A percentile compares a stretch with the other conserved stretches of the same genome.
These are phyloP conservation scores for Sechiopsis laciniata DNA, from an alignment of 306 rosid species.

Conservation along the genomic window DNA sequence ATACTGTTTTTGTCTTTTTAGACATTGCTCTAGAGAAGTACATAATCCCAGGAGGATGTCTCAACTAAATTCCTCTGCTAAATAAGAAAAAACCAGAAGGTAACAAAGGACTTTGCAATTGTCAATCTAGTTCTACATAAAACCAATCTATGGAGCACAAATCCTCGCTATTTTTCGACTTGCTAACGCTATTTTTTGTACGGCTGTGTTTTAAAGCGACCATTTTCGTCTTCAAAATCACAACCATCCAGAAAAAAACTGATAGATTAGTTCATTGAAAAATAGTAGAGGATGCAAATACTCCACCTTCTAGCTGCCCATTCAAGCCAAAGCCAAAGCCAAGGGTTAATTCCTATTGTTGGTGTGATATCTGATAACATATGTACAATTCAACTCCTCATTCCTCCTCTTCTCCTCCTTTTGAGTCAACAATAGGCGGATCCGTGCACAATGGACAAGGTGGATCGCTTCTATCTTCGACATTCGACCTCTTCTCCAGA, in stretches of 20 bases:
- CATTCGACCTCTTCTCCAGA: conserved; percentile 57
- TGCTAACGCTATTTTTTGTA: neutral
- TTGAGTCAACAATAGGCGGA: conserved; percentile 30
- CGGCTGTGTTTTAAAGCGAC: neutral
- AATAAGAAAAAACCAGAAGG: neutral
- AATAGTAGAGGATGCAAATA: conserved; percentile 13
- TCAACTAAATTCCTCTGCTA: conserved; percentile 10
- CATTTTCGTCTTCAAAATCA: neutral
- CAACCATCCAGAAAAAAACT: neutral
- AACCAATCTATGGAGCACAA: neutral
- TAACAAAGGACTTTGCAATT: neutral
- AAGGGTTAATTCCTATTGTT: conserved; percentile 14
- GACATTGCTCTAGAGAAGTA: neutral
- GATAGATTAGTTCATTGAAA: conserved; percentile 9
- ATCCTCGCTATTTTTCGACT: neutral
- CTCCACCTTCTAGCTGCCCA: conserved; percentile 10
- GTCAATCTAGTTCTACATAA: conserved; percentile 9
- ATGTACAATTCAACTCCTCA: conserved; percentile 11
- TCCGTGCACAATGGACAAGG: conserved; percentile 57
- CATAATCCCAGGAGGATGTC: conserved; percentile 8
- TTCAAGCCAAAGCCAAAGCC: conserved; percentile 7
- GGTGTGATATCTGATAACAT: conserved; percentile 1
- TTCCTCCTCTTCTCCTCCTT: conserved; percentile 28
- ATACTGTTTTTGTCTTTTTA: neutral
- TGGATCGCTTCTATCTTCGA: conserved; percentile 60